These are phyloP conservation scores for Sporisorium sorghi DNA, from an alignment of 1,284 basidiomycete species.

Conservation along the genomic window DNA sequence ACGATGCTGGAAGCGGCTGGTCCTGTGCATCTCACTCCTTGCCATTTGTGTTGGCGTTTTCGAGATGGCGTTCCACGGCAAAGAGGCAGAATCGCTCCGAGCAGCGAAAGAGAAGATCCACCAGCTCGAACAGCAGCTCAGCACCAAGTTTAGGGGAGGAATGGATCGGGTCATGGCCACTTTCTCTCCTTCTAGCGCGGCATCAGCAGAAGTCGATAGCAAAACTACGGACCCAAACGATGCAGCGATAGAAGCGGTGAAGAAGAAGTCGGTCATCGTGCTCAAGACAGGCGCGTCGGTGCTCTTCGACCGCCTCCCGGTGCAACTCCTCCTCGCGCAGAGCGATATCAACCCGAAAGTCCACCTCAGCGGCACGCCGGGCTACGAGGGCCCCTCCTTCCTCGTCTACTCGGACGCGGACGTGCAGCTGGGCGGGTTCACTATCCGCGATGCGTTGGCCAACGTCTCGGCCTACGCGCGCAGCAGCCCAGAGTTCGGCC, in stretches of 20 bases:
- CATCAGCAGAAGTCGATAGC: no score
- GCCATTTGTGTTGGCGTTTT: constrained; percentile 23
- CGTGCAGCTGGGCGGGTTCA: constrained; percentile 10
- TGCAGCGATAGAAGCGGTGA: constrained; percentile 11
- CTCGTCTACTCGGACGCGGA: constrained; percentile 36
- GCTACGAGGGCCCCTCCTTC: constrained; percentile 13
- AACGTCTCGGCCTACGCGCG: constrained; percentile 33
- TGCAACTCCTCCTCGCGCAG: constrained; percentile 33
- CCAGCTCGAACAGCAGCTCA: constrained; percentile 16
- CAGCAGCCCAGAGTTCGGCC: constrained; percentile 6
- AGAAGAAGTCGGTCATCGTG: constrained; percentile 23
- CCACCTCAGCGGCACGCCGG: constrained; percentile 8
- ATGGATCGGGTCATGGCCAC: constrained; percentile 15
- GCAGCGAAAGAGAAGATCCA: constrained; percentile 14
- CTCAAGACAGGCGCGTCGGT: constrained; percentile 42
- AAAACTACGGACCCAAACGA: neutral
- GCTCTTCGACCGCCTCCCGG: constrained; percentile 31
- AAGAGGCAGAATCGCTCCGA: constrained; percentile 26
- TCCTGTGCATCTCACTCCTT: constrained; percentile 9
- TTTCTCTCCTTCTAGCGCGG: neutral
- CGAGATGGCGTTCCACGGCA: constrained; percentile 28
- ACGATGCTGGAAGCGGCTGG: constrained; percentile 9
- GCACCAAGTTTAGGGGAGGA: constrained; percentile 3
- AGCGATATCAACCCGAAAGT: neutral
- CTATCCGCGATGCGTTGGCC: constrained; percentile 27